A percentile compares a stretch with the other conserved stretches of the same genome.
These are phyloP conservation scores for Pythium sp. DNA, from an alignment of 352 stramenopile species.

Conservation along the genomic window DNA sequence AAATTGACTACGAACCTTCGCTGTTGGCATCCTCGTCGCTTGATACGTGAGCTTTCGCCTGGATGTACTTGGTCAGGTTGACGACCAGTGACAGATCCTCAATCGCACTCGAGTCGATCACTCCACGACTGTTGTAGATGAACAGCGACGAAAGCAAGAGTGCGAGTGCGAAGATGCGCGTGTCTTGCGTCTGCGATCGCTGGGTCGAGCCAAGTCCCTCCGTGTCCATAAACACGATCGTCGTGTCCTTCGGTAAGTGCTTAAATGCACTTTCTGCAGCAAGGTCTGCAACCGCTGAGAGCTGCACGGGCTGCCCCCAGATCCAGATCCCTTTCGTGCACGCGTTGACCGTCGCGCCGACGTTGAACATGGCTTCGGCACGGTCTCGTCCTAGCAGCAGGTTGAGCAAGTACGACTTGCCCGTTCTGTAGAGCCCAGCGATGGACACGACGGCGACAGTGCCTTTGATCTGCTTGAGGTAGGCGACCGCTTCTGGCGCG, in stretches of 20 bases:
- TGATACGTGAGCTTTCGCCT: slow-evolving; percentile 31
- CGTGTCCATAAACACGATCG: slow-evolving; percentile 75
- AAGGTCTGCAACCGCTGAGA: slow-evolving; percentile 12
- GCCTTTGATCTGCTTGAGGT: slow-evolving; percentile 57
- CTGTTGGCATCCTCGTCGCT: slow-evolving; percentile 9
- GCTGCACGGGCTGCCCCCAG: slow-evolving; percentile 53
- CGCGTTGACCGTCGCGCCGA: slow-evolving; percentile 67
- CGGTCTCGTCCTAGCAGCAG: slow-evolving; percentile 46
- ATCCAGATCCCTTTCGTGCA: slow-evolving; percentile 86
- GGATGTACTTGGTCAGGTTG: slow-evolving; percentile 74
- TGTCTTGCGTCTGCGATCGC: slow-evolving; percentile 68
- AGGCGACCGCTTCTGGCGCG: slow-evolving; percentile 48
- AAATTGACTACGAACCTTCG: slow-evolving; percentile 3
- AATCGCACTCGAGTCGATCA: slow-evolving; percentile 74
- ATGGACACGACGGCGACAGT: slow-evolving; percentile 68
- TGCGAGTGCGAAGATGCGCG: slow-evolving; percentile 65
- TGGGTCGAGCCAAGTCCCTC: slow-evolving; percentile 67
- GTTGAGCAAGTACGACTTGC: slow-evolving; percentile 83
- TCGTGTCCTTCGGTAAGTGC: slow-evolving; percentile 44
- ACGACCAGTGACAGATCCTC: slow-evolving; percentile 78
- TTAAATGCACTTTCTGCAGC: slow-evolving; percentile 25
- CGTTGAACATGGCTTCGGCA: slow-evolving; percentile 66
- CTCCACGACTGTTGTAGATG: slow-evolving; percentile 77
- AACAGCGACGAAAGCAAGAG: slow-evolving; percentile 68
- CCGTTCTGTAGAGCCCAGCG: slow-evolving; percentile 71